Evolutionary conservation across 768 basidiomycete species (phyloP), one percentile per base, ranked within the genome.

Genomic region (Boletus rufocinnamomeus): DNA sequence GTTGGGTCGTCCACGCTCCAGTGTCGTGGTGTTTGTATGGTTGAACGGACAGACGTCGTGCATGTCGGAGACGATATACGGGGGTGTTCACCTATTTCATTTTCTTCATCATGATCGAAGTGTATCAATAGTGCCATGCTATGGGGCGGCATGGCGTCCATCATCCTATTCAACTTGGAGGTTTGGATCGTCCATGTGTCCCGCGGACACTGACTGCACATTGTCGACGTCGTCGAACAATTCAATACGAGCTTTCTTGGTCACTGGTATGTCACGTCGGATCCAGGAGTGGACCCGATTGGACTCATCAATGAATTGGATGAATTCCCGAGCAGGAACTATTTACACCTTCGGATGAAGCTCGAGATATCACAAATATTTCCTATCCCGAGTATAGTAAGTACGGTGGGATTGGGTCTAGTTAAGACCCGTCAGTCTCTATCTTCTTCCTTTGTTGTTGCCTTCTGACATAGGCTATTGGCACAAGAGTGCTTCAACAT

Each of bases 401-500:
- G n/a, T n/a, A n/a, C n/a, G n/a, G n/a, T n/a, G n/a, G n/a, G n/a
- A n/a, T n/a, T n/a, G n/a, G n/a, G n/a, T n/a, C n/a, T n/a, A n/a
- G n/a, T n/a, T n/a, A n/a, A n/a, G n/a, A n/a, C n/a, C 88, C 53
- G 84, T 83, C 69, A 72, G 80, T 75, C 13, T 45, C 16, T 23
- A 16, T 35, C 21, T 50, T 27, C 52, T 56, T 40, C 17, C 53
- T 45, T 54, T 50, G 14, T 53, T 48, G 6, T 40, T 14, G 1
- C 21, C 13, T 10, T 27, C 60, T 67, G 34, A 63, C 50, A 16
- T 37, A 88, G 84, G 80, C 93, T 2, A 80, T 94, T 50, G 93
- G 93, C n/a, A 94, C 93, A 0, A 87, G 94, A 27, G 74, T 95
- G 13, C 78, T 96, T 23, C 84, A 90, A 62, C 85, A 90, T 34